Base-by-base conservation (phyloP, 805 yeast species). In the Metschnikowia bowlesiae region DNA sequence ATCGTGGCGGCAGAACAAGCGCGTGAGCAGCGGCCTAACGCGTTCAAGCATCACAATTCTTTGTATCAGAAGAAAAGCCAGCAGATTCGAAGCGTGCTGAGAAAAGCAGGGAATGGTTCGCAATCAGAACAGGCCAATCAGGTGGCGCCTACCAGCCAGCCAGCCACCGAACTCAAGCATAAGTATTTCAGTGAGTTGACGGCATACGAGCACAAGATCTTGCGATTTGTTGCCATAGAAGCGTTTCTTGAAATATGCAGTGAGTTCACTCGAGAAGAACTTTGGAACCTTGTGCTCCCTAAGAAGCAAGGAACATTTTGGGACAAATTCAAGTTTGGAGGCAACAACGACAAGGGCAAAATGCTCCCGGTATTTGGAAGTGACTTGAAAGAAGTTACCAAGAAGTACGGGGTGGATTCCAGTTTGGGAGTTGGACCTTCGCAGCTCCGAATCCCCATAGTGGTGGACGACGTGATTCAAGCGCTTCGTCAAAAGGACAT, bases 1-100 rank as follows among this genome's bases (percentile, higher is more conserved):
- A 92, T 94, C 62, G 97, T 94, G 7, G 96, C 97, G 2, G 92
- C 96, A 8, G 97, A 94, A 61, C 97, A 92, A 66, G 96, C 98
- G 0, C 76, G 97, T 55, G 96, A 89, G 53, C 85, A 87, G 62
- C 78, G 96, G 51, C 97, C 97, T 2, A 90, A 90, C 66, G 96
- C 97, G 0, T 91, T 86, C 69, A 84, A 86, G 51, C 95, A 87
- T 67, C 91, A 87, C 62, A 82, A 82, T 63, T 54, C 74, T 52
- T 54, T 74, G 62, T 61, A 74, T 59, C 65, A 69, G 65, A 61
- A 59, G 41, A 65, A 64, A 32, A 56, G 59, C 51, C 65, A 61
- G 45, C 64, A 63, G 28, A 59, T 66, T 34, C 63, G 58, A 38
- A 54, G 60, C 5, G 58, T 59, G 42, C 41, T 37, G 41, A 29